Percentiles rank a stretch among this genome's conserved stretches.
phyloP scores from a whole-genome alignment of 2,329 filamentous ascomycete species.

The Aspergillus sp. region DNA sequence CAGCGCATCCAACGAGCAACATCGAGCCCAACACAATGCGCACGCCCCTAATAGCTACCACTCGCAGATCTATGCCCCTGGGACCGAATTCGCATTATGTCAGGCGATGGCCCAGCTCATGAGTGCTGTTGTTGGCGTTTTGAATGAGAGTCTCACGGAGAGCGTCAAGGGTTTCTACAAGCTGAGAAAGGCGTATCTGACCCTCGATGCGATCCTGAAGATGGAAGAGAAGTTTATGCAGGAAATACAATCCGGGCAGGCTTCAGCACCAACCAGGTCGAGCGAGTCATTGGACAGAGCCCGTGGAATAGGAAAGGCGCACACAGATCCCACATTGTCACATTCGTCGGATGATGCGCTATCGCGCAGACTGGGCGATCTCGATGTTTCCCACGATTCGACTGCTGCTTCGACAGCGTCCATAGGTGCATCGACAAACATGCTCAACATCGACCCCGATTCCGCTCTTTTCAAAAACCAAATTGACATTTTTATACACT shows the following conservation, averaged over 20 bases:
- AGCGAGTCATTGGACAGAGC: not conserved
- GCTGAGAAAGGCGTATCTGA: slow-evolving; percentile 77
- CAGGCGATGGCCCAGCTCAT: slow-evolving; percentile 83
- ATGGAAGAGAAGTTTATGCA: slow-evolving; percentile 59
- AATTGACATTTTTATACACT: slow-evolving; percentile 82
- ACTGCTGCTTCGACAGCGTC: slow-evolving; percentile 12
- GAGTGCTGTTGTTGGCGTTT: slow-evolving; percentile 76
- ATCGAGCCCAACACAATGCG: slow-evolving; percentile 61
- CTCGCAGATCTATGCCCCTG: slow-evolving; percentile 67
- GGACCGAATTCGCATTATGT: slow-evolving; percentile 79
- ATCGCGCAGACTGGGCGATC: slow-evolving; percentile 14
- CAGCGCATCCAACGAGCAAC: slow-evolving; percentile 67
- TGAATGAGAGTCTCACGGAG: slow-evolving; percentile 90
- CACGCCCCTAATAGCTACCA: slow-evolving; percentile 45
- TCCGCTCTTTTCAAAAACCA: slow-evolving; percentile 63
- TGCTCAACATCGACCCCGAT: slow-evolving; percentile 47
- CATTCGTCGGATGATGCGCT: slow-evolving; percentile 11
- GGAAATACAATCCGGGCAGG: slow-evolving; percentile 9
- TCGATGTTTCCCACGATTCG: slow-evolving; percentile 15
- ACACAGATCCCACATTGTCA: not conserved
- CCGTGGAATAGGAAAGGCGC: too few relatives aligned
- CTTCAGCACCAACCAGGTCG: slow-evolving; percentile 2
- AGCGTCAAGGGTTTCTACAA: slow-evolving; percentile 89
- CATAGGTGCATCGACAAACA: slow-evolving; percentile 18
- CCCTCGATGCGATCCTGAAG: slow-evolving; percentile 70